These are phyloP conservation scores for Calonectria crousiana DNA, from an alignment of 2,329 filamentous ascomycete genomes.

Conservation along the genomic window DNA sequence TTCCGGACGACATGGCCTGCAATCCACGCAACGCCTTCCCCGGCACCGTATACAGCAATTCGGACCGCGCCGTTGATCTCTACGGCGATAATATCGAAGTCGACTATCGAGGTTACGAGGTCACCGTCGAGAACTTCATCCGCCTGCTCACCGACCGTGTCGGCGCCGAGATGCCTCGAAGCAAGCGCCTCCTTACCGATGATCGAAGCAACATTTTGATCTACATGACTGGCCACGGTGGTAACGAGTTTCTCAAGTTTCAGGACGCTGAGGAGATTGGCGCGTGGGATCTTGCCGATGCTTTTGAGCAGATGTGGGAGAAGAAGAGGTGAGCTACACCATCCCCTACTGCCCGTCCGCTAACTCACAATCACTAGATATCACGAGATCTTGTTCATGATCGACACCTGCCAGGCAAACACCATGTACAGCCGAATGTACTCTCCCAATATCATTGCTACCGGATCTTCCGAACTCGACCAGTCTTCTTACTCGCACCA, in stretches of 20 bases:
- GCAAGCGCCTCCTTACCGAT: conserved; percentile 93
- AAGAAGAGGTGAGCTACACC: conserved; percentile 81
- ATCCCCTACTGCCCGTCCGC: neutral
- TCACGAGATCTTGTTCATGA: conserved; percentile 99
- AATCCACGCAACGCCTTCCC: conserved; percentile 98
- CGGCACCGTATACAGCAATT: conserved; percentile 98
- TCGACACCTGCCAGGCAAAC: conserved; percentile 99
- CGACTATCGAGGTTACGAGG: conserved; percentile 97
- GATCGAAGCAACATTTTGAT: conserved; percentile 97
- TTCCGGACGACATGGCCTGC: conserved; percentile 99
- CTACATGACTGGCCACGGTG: conserved; percentile 99
- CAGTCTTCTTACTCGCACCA: conserved; percentile 98
- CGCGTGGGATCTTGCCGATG: conserved; percentile 94
- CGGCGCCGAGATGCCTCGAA: conserved; percentile 92
- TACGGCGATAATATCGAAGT: conserved; percentile 99
- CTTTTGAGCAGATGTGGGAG: conserved; percentile 99
- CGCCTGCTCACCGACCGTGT: conserved; percentile 93
- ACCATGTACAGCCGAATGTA: conserved; percentile 99
- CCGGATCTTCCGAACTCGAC: conserved; percentile 94
- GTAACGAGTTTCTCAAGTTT: conserved; percentile 98
- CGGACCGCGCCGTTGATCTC: conserved; percentile 92
- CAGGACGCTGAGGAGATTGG: conserved; percentile 98
- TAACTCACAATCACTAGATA: conserved; percentile 68
- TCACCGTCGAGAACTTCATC: conserved; percentile 99
- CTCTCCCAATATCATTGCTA: conserved; percentile 97